Base-by-base conservation (phyloP, 2,329 filamentous ascomycete species). In the Colletotrichum eleusines region DNA sequence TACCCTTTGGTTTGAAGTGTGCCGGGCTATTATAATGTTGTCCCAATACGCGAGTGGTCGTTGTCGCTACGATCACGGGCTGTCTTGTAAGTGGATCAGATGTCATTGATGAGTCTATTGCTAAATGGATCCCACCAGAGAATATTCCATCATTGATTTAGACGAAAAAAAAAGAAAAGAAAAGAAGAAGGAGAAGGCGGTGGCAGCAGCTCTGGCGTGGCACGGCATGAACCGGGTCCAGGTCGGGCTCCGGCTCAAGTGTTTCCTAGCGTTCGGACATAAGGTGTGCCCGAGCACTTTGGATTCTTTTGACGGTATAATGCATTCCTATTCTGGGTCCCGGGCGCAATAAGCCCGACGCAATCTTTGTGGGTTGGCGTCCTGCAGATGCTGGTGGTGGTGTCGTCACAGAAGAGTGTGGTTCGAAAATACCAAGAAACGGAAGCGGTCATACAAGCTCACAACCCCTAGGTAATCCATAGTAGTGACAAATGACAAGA, bases 1-100 rank as follows among this genome's bases (percentile, higher is more conserved):
- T 68, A 68, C 65, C 65, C 33, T 35, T 23, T 53, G 23, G 26
- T 42, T 26, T 40, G 38, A 33, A 20, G 31, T n/a, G 23, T 20
- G 16, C n/a, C 44, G 48, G 20, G 12, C 35, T 35, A 18, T 35
- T 16, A 14, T 4, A 31, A 18, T 44, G 16, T 38, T 31, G 42
- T 14, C 5, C 42, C n/a, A n/a, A 48, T 12, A 5, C 26, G 8
- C 18, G 5, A 14, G 14, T 16, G n/a, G 33, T 6, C 9, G 8
- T 23, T 8, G 1, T 11, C 12, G 44, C 23, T 38, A 35, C 20
- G n/a, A n/a, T 11, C 14, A 12, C 11, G 14, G n/a, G 18, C 7
- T 8, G 5, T 26, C 31, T 23, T 20, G 44, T 50, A 14, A 50
- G 44, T 33, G 14, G n/a, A 14, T 18, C 31, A 23, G 5, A 16